Percentiles rank a stretch among this genome's conserved stretches.
Conservation (phyloP, 495 filamentous ascomycete genomes). For the Talaromyces adpressus region DNA sequence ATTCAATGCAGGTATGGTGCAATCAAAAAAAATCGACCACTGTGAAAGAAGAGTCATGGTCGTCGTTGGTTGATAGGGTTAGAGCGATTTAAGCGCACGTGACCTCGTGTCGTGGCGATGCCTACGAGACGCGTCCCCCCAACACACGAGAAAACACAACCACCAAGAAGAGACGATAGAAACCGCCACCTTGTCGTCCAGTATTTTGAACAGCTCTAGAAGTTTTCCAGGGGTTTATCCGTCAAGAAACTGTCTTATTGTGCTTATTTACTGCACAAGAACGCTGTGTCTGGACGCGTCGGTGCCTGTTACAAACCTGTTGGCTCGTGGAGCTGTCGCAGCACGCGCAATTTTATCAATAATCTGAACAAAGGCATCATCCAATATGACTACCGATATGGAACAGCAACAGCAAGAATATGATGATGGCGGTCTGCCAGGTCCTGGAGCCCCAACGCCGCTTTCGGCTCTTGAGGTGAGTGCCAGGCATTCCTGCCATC, state of each 20-base stretch:
- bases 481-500: no score
- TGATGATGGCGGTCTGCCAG: constrained; percentile 59
- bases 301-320: not conserved
- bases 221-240: not conserved
- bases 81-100: not conserved
- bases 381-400: constrained; percentile 51
- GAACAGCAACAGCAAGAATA: constrained; percentile 47
- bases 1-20: not conserved
- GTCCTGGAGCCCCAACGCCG: constrained; percentile 93
- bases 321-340: not conserved
- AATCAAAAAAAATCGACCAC: not conserved
- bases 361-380: not conserved
- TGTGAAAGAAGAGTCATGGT: not conserved
- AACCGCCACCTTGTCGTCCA: not conserved
- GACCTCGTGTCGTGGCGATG: constrained; percentile 4
- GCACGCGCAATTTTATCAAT: not conserved
- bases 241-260: not conserved
- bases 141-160: not conserved
- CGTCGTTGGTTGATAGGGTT: not conserved
- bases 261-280: not conserved
- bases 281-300: not conserved
- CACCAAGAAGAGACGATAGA: not conserved
- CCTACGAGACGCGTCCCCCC: not conserved
- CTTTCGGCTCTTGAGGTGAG: constrained; percentile 77
- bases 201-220: not conserved